Base-by-base conservation (phyloP, 805 yeast genomes). In the Ogataea pignaliae region DNA sequence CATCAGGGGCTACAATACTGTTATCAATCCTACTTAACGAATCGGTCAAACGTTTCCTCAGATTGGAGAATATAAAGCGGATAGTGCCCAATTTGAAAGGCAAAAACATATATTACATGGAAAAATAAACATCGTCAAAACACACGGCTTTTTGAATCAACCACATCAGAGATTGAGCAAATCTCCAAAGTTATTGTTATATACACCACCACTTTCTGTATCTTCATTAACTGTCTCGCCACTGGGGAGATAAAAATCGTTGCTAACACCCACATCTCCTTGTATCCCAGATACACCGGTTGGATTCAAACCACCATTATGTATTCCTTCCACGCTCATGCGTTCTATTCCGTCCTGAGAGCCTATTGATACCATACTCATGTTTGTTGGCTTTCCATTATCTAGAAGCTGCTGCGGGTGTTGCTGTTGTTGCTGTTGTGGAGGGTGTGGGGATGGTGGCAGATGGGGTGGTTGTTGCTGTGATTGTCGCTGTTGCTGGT, bases 171-270 rank as follows among this genome's bases (percentile, higher is more conserved):
- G 31, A 37, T 46, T 35, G n/a, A 48, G 42, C 30, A 48, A n/a
- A 29, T 45, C 52, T 3, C 42, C 44, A 32, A 45, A 46, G 10
- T 45, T 48, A 3, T 40, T 45, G 34, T 11, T 38, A 16, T 43
- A 42, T 8, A 35, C 33, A 10, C 36, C 31, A 21, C 37, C 44
- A 18, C 46, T 53, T n/a, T 48, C 52, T 16, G 40, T 46, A 14
- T 46, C 57, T n/a, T 49, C 58, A 9, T 55, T 54, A 13, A 45
- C 52, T 6, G 54, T 58, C 11, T 54, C 53, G 14, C 46, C 51
- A 21, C 50, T 52, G 33, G 26, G 26, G 26, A 21, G 26, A 21
- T 21, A 21, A 21, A 21, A 21, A 21, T 58, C 53, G 17, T 43
- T 43, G 16, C 52, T 53, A 15, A 50, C 48, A 15, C 53, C 51